Evolutionary conservation across 1,284 basidiomycete genomes (phyloP).

Genomic region (Megacollybia platyphylla): DNA sequence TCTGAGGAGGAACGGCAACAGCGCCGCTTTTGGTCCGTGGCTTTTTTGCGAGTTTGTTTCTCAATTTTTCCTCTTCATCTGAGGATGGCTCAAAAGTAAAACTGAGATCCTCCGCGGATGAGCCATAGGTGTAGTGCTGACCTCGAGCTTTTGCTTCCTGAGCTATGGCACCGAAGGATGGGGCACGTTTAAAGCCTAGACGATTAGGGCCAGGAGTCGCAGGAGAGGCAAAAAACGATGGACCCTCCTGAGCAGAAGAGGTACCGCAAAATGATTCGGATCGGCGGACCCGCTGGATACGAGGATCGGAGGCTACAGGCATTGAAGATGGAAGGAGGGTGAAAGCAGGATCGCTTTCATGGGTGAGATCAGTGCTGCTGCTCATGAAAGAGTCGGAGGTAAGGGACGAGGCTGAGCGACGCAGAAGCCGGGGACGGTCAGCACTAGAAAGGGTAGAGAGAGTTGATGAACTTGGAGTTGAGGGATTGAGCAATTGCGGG

Average conservation of each 20-base stretch:
- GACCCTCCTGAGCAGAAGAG: neutral
- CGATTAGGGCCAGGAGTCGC: slow-evolving; percentile 9
- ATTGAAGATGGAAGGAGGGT: slow-evolving; percentile 13
- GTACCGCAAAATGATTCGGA: slow-evolving; percentile 24
- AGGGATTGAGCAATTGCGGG: slow-evolving; percentile 34
- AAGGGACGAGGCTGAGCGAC: slow-evolving; percentile 26
- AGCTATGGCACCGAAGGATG: slow-evolving; percentile 32
- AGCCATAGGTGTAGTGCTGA: slow-evolving; percentile 3
- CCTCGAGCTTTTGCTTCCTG: slow-evolving; percentile 20
- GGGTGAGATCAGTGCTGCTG: slow-evolving; percentile 13
- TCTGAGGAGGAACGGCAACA: slow-evolving; percentile 16
- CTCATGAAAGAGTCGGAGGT: slow-evolving; percentile 23
- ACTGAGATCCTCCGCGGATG: neutral
- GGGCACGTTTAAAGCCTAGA: slow-evolving; percentile 28
- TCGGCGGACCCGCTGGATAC: slow-evolving; percentile 27
- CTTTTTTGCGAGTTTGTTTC: slow-evolving; percentile 50
- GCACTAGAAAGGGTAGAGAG: slow-evolving; percentile 31
- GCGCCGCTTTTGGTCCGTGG: slow-evolving; percentile 29
- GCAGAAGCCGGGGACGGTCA: slow-evolving; percentile 18
- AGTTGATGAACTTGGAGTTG: slow-evolving; percentile 56
- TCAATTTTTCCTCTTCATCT: slow-evolving; percentile 64
- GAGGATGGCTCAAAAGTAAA: slow-evolving; percentile 38
- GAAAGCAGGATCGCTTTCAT: slow-evolving; percentile 12
- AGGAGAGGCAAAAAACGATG: slow-evolving; percentile 1
- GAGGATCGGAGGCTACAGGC: slow-evolving; percentile 17